Conservation (phyloP, 768 basidiomycete genomes). For the Trametes coccinea region DNA sequence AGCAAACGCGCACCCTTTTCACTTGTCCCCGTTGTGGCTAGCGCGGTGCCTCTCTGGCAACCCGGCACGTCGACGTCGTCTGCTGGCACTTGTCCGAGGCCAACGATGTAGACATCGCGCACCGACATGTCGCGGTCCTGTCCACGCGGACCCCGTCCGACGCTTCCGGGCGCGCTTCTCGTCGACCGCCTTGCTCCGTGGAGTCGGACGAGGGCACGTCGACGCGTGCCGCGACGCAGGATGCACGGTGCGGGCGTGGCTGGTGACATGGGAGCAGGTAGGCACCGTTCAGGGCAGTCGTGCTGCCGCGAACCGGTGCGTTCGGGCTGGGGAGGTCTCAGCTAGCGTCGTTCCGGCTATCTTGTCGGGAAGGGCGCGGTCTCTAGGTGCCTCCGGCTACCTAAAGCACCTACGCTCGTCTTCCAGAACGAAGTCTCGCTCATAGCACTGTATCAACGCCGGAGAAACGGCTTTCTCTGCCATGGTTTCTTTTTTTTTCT, state of each 20-base stretch:
- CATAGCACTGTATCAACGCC: no score
- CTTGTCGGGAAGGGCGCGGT: no score
- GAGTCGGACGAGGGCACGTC: not conserved
- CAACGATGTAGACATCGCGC: not conserved
- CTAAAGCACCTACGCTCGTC: no score
- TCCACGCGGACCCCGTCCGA: slow-evolving; percentile 10
- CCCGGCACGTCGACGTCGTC: not conserved
- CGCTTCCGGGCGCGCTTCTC: slow-evolving; percentile 15
- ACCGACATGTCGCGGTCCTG: not conserved
- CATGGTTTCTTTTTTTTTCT: no score
- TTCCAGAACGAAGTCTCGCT: no score
- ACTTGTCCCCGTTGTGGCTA: not conserved
- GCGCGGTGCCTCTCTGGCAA: not conserved
- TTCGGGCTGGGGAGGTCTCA: no score
- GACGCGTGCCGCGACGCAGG: not conserved
- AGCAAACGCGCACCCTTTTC: no score
- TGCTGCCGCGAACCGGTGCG: no score
- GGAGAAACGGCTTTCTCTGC: no score
- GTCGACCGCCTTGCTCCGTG: not conserved
- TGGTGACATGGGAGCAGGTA: not conserved
- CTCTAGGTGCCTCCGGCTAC: no score
- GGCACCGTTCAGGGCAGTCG: not conserved
- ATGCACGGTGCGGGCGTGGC: no score
- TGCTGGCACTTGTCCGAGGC: not conserved
- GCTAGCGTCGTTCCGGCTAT: no score